Evolutionary conservation across 805 yeast genomes (phyloP).

Genomic region (fission yeast (Schizosaccharomyces pombe)): DNA sequence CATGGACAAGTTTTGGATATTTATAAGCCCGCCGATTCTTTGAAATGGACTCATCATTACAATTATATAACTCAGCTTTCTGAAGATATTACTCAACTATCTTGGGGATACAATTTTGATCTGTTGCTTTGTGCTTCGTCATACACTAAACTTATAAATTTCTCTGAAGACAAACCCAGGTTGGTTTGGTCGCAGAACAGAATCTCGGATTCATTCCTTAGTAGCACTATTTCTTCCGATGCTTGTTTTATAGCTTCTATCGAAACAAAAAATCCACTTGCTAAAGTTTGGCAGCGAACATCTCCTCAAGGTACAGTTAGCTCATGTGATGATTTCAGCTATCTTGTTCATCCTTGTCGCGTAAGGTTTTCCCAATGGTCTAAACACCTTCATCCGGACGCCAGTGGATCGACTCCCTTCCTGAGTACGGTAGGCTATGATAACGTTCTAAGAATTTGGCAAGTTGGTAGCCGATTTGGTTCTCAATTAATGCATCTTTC

Average conservation of each 20-base stretch:
- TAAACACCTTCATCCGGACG: slow-evolving; percentile 14
- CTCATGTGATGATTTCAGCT: slow-evolving; percentile 41
- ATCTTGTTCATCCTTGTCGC: slow-evolving; percentile 38
- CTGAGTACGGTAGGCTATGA: slow-evolving; percentile 46
- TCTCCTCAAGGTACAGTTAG: slow-evolving; percentile 37
- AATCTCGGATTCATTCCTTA: slow-evolving; percentile 17
- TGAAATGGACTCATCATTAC: slow-evolving; percentile 8
- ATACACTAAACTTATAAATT: slow-evolving; percentile 18
- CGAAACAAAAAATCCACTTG: slow-evolving; percentile 37
- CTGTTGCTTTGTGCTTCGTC: slow-evolving; percentile 33
- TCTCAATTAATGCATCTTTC: slow-evolving; percentile 22
- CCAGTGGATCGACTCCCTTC: slow-evolving; percentile 21
- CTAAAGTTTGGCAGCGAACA: slow-evolving; percentile 58
- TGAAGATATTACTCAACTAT: slow-evolving; percentile 21
- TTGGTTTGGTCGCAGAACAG: slow-evolving; percentile 2
- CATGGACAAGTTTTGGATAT: slow-evolving; percentile 10
- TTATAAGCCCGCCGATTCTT: slow-evolving; percentile 11
- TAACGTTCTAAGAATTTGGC: slow-evolving; percentile 40
- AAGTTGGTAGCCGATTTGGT: slow-evolving; percentile 11
- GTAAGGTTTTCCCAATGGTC: slow-evolving; percentile 42
- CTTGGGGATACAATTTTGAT: slow-evolving; percentile 36
- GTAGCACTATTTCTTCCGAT: slow-evolving; percentile 39
- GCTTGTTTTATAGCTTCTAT: slow-evolving; percentile 42
- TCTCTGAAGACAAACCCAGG: slow-evolving; percentile 24
- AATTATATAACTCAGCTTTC: slow-evolving; percentile 11